Conservation (phyloP, 164 flowering plant species). For the Berberis thunbergii region DNA sequence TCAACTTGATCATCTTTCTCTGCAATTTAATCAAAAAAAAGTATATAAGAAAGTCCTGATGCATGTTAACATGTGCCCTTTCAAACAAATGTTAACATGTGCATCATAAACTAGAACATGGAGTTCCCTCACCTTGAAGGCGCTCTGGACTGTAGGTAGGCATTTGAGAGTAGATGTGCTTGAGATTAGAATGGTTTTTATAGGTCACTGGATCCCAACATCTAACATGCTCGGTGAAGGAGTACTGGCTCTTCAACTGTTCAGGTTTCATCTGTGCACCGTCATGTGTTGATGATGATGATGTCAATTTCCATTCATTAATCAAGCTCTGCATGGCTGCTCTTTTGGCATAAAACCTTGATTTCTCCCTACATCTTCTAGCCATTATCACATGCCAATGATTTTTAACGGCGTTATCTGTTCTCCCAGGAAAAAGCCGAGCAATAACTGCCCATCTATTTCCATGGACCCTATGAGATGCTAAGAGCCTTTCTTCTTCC, state of each 20-base stretch:
- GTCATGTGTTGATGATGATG: constrained; percentile 3
- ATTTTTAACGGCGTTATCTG: constrained; percentile 73
- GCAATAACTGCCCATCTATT: constrained; percentile 62
- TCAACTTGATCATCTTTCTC: constrained; percentile 29
- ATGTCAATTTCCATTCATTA: constrained; percentile 5
- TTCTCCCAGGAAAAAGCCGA: constrained; percentile 56
- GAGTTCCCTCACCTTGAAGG: constrained; percentile 11
- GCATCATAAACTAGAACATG: not conserved
- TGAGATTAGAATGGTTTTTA: constrained; percentile 6
- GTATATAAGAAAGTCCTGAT: not conserved
- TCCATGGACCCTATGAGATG: constrained; percentile 55
- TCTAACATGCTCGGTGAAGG: constrained; percentile 12
- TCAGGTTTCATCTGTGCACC: not conserved
- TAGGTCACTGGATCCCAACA: constrained; percentile 9
- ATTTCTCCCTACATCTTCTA: constrained; percentile 37
- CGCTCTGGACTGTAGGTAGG: not conserved
- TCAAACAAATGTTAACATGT: not conserved
- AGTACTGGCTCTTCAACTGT: constrained; percentile 9
- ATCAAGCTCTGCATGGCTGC: constrained; percentile 16
- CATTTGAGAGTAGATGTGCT: constrained; percentile 4
- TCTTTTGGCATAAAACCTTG: constrained; percentile 28
- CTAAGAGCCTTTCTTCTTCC: constrained; percentile 58
- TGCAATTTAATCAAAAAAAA: constrained; percentile 15
- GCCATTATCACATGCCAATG: constrained; percentile 64
- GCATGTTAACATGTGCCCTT: not conserved